These are phyloP conservation scores for Crithidia mellificae DNA, from an alignment of 208 protist species.

Conservation along the genomic window DNA sequence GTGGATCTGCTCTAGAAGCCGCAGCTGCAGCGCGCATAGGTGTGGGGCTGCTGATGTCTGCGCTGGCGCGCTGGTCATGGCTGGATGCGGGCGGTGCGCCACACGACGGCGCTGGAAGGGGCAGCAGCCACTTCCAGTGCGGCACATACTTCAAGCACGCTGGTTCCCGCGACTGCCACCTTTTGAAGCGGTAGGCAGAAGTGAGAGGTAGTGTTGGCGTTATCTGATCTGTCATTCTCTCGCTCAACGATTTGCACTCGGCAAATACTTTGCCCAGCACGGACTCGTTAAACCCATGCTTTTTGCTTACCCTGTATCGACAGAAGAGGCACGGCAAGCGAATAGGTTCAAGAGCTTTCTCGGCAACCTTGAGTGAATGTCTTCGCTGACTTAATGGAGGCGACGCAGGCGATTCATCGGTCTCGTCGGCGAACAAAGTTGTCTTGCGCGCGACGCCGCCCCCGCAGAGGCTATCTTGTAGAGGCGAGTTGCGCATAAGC, in stretches of 20 bases:
- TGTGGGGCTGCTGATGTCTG: neutral
- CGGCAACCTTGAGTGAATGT: too few relatives aligned
- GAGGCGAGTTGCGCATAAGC: too few relatives aligned
- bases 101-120: neutral
- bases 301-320: neutral
- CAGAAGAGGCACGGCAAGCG: neutral
- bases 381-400: too few relatives aligned
- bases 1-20: too few relatives aligned
- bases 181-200: neutral
- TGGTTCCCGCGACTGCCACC: neutral
- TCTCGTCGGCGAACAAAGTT: too few relatives aligned
- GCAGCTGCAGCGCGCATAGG: neutral
- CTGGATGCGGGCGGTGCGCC: too few relatives aligned
- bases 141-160: neutral
- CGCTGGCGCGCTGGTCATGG: neutral
- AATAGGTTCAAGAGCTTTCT: neutral
- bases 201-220: too few relatives aligned
- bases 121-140: conserved; percentile 12
- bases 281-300: neutral
- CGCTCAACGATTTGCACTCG: neutral
- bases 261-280: neutral
- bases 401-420: too few relatives aligned
- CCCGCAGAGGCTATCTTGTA: too few relatives aligned
- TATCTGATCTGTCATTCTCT: neutral
- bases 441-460: too few relatives aligned